These are phyloP conservation scores for Plantago major DNA, from an alignment of 257 asterid species.

Conservation along the genomic window DNA sequence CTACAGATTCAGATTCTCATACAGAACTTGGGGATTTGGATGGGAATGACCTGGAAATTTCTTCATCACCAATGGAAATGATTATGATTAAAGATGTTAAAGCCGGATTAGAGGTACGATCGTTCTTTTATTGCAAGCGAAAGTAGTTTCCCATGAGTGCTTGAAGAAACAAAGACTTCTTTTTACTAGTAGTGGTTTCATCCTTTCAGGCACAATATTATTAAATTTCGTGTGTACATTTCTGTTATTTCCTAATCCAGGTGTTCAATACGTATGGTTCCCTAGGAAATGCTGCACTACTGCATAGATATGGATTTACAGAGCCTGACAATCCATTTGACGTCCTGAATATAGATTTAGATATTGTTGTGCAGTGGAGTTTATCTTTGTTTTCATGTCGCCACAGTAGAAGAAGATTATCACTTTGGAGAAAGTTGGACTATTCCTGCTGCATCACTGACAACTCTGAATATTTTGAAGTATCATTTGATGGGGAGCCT, in stretches of 20 bases:
- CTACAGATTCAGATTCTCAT: conserved; percentile 23
- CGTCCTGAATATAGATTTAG: conserved; percentile 75
- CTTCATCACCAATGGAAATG: conserved; percentile 65
- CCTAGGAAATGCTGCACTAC: conserved; percentile 87
- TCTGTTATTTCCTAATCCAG: conserved; percentile 31
- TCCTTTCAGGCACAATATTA: neutral
- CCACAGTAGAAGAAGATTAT: conserved; percentile 55
- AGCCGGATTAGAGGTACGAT: conserved; percentile 65
- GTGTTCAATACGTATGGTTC: conserved; percentile 86
- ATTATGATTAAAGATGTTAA: conserved; percentile 73
- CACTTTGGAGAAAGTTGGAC: conserved; percentile 70
- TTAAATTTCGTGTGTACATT: conserved; percentile 1
- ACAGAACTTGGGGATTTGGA: conserved; percentile 27
- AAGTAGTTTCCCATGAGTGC: neutral
- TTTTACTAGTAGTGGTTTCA: neutral
- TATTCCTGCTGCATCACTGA: conserved; percentile 60
- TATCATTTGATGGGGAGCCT: conserved; percentile 78
- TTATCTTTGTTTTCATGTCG: conserved; percentile 60
- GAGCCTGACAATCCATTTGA: conserved; percentile 82
- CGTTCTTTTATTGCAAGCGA: neutral
- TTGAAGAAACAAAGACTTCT: neutral
- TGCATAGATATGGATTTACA: conserved; percentile 89
- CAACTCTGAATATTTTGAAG: conserved; percentile 72
- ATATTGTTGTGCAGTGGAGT: conserved; percentile 72
- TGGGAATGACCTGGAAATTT: conserved; percentile 41